phyloP scores from a whole-genome alignment of 805 yeast genomes.

The Pichia ethanolica region DNA sequence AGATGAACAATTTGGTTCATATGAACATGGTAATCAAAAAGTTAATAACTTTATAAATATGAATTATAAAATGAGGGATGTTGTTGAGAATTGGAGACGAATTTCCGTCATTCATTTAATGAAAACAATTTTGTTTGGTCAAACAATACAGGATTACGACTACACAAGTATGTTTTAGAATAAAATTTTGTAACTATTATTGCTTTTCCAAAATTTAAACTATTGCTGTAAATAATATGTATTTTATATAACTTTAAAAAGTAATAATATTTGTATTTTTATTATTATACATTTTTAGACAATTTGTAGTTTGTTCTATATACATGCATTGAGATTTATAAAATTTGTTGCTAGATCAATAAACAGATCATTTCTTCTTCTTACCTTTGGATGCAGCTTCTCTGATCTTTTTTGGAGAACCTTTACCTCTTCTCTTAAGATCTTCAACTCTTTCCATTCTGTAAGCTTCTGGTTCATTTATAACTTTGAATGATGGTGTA shows the following conservation, averaged over 20 bases:
- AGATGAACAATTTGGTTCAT: background rate
- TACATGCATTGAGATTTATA: background rate
- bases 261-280: background rate
- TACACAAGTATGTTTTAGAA: conserved; percentile 25
- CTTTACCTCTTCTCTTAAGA: conserved; percentile 81
- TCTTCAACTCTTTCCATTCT: conserved; percentile 56
- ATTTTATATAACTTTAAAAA: too few species aligned
- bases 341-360: too few species aligned
- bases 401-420: conserved; percentile 74
- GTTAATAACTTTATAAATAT: background rate
- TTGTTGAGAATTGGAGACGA: conserved; percentile 22
- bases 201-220: too few species aligned
- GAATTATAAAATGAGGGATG: conserved; percentile 8
- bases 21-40: background rate
- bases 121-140: conserved; percentile 22
- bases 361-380: conserved; percentile 32
- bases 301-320: background rate
- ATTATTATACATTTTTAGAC: background rate
- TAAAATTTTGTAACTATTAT: too few species aligned
- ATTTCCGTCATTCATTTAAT: conserved; percentile 16
- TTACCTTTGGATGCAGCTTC: conserved; percentile 31
- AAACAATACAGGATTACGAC: conserved; percentile 23
- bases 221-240: too few species aligned
- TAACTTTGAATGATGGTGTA: conserved; percentile 33
- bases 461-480: conserved; percentile 63